phyloP scores from a whole-genome alignment of 73 alveolate species.

The Paramecium biaurelia region DNA sequence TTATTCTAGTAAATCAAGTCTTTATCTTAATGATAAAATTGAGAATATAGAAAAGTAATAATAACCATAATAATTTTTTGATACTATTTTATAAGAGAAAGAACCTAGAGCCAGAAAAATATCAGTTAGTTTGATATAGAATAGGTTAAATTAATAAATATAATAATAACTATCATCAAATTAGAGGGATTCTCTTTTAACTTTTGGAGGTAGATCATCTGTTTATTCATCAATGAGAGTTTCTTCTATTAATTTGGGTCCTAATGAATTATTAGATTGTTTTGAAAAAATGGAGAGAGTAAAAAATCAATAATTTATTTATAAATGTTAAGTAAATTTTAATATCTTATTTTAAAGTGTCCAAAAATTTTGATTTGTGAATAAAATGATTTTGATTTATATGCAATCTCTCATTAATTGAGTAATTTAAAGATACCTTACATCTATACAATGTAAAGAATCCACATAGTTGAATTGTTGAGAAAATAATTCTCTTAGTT shows the following conservation, averaged over 20 bases:
- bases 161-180: not conserved
- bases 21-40: not conserved
- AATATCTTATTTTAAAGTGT: not conserved
- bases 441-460: not conserved
- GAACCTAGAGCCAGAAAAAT: not conserved
- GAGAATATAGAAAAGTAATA: not conserved
- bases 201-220: slow-evolving; percentile 26
- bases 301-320: not conserved
- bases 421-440: not conserved
- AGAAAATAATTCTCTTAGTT: not conserved
- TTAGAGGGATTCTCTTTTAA: not conserved
- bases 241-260: not conserved
- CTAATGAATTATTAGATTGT: slow-evolving; percentile 23
- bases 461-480: not conserved
- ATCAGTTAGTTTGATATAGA: not conserved
- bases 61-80: not conserved
- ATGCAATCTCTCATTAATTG: not conserved
- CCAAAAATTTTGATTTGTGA: slow-evolving; percentile 4
- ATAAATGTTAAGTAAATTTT: not conserved
- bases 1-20: not conserved
- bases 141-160: not conserved
- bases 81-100: not conserved
- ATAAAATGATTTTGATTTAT: slow-evolving; percentile 8
- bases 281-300: slow-evolving; percentile 28
- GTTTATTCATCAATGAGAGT: slow-evolving; percentile 12